A percentile compares a stretch with the other conserved stretches of the same genome.
Conservation (phyloP, 2,329 filamentous ascomycete species). For the Pseudogymnoascus sp. region DNA sequence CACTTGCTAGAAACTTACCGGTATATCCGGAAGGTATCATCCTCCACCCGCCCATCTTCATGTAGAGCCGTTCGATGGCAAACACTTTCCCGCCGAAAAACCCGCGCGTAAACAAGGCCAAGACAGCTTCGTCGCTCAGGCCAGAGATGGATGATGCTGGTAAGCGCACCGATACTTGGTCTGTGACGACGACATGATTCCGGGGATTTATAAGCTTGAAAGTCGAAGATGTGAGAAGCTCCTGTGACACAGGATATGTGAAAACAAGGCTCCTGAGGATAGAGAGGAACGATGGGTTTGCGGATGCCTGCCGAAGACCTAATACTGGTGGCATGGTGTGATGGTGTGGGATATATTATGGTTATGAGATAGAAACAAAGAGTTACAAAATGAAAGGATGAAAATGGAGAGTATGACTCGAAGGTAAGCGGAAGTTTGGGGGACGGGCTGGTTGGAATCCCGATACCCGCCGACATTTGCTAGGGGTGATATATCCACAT, state of each 20-base stretch:
- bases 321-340: neutral
- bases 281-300: neutral
- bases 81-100: slow-evolving; percentile 20
- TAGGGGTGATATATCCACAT: neutral
- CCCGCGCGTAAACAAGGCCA: slow-evolving; percentile 17
- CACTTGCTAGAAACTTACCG: neutral
- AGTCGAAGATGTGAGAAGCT: slow-evolving; percentile 1
- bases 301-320: neutral
- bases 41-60: slow-evolving; percentile 11
- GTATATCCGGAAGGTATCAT: neutral
- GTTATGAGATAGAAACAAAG: neutral
- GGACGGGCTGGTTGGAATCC: neutral
- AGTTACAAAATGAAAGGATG: neutral
- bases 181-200: neutral
- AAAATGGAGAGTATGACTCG: neutral
- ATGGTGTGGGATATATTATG: neutral
- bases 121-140: slow-evolving; percentile 16
- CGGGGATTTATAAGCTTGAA: slow-evolving; percentile 1
- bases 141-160: slow-evolving; percentile 2
- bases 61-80: slow-evolving; percentile 12
- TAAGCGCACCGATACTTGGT: slow-evolving; percentile 8
- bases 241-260: slow-evolving; percentile 3
- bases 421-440: neutral
- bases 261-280: slow-evolving; percentile 3
- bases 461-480: neutral